Percentiles rank a stretch among this genome's conserved stretches.
These are phyloP conservation scores for Pythium chondricola DNA, from an alignment of 352 stramenopile species.

Conservation along the genomic window DNA sequence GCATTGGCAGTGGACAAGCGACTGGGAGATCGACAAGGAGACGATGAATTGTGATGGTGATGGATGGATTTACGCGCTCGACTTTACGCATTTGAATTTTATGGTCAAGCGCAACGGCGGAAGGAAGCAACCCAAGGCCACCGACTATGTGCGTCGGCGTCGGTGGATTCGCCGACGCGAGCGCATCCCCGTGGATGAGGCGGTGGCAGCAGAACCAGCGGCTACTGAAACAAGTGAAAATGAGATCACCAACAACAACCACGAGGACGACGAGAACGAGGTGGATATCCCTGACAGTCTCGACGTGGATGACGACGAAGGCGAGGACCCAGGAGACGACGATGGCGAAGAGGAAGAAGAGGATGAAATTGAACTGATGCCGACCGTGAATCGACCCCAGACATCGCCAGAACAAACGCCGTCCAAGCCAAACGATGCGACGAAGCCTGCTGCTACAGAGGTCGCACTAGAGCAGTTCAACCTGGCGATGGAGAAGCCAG, in stretches of 20 bases:
- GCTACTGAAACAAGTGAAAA: not conserved
- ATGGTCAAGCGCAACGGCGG: conserved; percentile 50
- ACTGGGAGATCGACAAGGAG: conserved; percentile 49
- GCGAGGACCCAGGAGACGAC: conserved; percentile 22
- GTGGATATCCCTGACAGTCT: conserved; percentile 7
- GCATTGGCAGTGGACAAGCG: conserved; percentile 58
- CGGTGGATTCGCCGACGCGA: conserved; percentile 56
- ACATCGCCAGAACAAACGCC: not conserved
- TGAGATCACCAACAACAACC: not conserved
- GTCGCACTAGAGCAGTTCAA: conserved; percentile 22
- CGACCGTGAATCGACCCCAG: too few relatives aligned
- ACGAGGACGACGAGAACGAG: conserved; percentile 11
- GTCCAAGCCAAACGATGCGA: too few relatives aligned
- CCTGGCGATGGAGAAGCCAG: conserved; percentile 43
- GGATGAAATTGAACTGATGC: conserved; percentile 1
- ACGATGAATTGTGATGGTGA: conserved; percentile 52
- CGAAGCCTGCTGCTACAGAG: not conserved
- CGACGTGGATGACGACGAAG: conserved; percentile 23
- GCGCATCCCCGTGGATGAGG: conserved; percentile 14
- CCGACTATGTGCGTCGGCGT: conserved; percentile 61
- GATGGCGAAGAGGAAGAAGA: conserved; percentile 18
- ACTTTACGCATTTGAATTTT: conserved; percentile 77
- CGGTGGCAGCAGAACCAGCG: not conserved
- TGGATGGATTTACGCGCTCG: conserved; percentile 73
- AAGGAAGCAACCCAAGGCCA: conserved; percentile 42